phyloP scores from a whole-genome alignment of 768 basidiomycete genomes.

The Chiua virens region DNA sequence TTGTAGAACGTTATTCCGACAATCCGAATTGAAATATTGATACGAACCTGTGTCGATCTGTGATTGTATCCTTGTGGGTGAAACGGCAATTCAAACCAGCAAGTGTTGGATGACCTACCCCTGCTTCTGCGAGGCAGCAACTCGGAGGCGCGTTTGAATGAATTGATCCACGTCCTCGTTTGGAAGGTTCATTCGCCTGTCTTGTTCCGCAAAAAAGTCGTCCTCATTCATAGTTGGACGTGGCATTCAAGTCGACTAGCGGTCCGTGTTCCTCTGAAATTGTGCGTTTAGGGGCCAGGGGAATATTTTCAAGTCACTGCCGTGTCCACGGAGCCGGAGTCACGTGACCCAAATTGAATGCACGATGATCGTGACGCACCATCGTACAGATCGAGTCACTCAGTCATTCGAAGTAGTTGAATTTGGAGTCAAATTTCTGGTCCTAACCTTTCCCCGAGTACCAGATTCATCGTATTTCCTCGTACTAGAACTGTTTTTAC shows the following conservation, averaged over 20 bases:
- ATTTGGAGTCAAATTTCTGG: no score
- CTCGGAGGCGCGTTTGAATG: slow-evolving; percentile 33
- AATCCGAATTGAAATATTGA: background rate
- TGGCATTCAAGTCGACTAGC: background rate
- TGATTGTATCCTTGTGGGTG: slow-evolving; percentile 1
- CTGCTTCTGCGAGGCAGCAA: slow-evolving; percentile 8
- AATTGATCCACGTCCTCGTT: slow-evolving; percentile 55
- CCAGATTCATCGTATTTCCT: no score
- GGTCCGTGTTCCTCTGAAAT: background rate
- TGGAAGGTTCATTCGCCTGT: slow-evolving; percentile 51
- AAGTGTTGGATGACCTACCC: slow-evolving; percentile 10
- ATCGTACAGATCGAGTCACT: no score
- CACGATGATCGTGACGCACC: no score
- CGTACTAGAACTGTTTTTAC: no score
- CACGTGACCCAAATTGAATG: no score
- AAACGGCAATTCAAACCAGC: background rate
- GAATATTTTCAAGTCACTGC: no score
- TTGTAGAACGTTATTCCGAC: background rate
- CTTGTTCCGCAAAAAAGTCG: slow-evolving; percentile 55
- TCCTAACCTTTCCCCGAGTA: no score
- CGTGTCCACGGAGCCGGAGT: no score
- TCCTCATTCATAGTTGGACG: slow-evolving; percentile 34
- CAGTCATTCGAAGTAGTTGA: no score
- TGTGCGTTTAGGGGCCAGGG: background rate
- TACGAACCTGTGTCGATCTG: slow-evolving; percentile 5